Conservation (phyloP, 306 rosid species). For the Castanospermum australe region DNA sequence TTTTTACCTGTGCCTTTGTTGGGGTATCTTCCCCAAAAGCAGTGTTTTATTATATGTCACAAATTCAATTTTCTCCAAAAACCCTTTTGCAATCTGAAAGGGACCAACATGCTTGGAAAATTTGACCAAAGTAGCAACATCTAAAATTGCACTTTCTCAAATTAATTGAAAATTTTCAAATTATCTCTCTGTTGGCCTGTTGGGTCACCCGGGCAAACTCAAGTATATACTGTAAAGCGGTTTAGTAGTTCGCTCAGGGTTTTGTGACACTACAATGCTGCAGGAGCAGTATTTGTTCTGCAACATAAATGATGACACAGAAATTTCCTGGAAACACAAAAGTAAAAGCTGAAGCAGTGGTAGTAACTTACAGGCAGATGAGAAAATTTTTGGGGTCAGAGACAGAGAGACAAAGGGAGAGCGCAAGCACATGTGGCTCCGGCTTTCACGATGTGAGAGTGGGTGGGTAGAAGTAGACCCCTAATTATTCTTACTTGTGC, state of each 20-base stretch:
- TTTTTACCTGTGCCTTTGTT: constrained; percentile 14
- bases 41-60: background rate
- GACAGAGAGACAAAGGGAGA: constrained; percentile 34
- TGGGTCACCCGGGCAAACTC: constrained; percentile 26
- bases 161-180: constrained; percentile 30
- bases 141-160: constrained; percentile 30
- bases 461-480: constrained; percentile 56
- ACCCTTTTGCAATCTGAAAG: constrained; percentile 26
- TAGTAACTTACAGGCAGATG: constrained; percentile 5
- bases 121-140: constrained; percentile 18
- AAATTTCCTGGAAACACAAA: constrained; percentile 15
- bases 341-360: constrained; percentile 25
- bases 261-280: constrained; percentile 25
- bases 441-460: constrained; percentile 40
- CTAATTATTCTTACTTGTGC: constrained; percentile 47
- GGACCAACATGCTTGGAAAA: constrained; percentile 21
- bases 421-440: constrained; percentile 49
- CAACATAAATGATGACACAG: constrained; percentile 9
- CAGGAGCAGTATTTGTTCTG: constrained; percentile 20
- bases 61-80: background rate
- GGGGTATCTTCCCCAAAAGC: constrained; percentile 26
- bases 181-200: background rate
- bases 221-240: constrained; percentile 10
- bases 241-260: constrained; percentile 10
- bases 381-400: constrained; percentile 10